Evolutionary conservation across 768 basidiomycete genomes (phyloP).

Genomic region (Hygrocybe punicea): DNA sequence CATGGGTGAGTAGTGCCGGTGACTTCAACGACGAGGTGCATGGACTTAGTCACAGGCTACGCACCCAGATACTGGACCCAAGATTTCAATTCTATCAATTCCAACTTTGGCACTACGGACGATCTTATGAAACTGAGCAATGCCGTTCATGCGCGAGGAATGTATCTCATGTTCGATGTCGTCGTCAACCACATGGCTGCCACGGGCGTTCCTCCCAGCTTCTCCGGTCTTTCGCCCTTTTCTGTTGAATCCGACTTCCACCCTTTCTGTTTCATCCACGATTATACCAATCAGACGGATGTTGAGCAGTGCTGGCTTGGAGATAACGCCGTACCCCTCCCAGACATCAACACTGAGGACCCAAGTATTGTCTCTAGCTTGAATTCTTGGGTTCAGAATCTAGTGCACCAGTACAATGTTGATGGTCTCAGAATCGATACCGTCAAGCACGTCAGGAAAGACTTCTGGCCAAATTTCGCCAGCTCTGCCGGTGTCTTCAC

Average conservation of each 20-base stretch:
- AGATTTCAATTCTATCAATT: slow-evolving; percentile 62
- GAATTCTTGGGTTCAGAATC: slow-evolving; percentile 55
- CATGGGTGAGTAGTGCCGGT: slow-evolving; percentile 63
- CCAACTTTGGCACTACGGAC: slow-evolving; percentile 65
- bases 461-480: slow-evolving; percentile 68
- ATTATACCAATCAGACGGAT: slow-evolving; percentile 54
- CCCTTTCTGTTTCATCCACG: slow-evolving; percentile 61
- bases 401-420: slow-evolving; percentile 55
- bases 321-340: slow-evolving; percentile 57
- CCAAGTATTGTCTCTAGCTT: slow-evolving; percentile 49
- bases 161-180: slow-evolving; percentile 68
- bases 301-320: slow-evolving; percentile 75
- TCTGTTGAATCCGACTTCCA: slow-evolving; percentile 44
- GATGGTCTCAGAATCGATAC: slow-evolving; percentile 75
- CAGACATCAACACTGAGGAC: slow-evolving; percentile 72
- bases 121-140: slow-evolving; percentile 66
- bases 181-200: slow-evolving; percentile 59
- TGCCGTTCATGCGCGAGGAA: slow-evolving; percentile 63
- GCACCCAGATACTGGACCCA: slow-evolving; percentile 39
- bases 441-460: slow-evolving; percentile 53
- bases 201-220: slow-evolving; percentile 21
- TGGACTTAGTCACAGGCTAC: not conserved
- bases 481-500: slow-evolving; percentile 63
- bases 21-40: too few relatives aligned
- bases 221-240: slow-evolving; percentile 30